phyloP scores from a whole-genome alignment of 78 protist genomes.

The Dictyostelium brefeldianum region DNA sequence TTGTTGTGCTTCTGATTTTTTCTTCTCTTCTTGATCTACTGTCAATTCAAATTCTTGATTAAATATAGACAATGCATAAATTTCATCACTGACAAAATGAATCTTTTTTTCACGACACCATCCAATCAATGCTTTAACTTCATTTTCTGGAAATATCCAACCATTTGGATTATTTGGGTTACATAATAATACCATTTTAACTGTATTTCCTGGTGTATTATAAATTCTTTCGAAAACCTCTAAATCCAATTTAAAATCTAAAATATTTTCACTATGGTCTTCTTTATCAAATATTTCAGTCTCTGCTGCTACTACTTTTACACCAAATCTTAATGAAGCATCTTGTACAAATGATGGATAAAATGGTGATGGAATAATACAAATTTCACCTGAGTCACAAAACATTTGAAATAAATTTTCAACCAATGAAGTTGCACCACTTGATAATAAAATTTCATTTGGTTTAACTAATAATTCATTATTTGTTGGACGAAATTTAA shows the following conservation, averaged over 20 bases:
- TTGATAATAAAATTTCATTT: slow-evolving; percentile 4
- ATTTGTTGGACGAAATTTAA: neutral
- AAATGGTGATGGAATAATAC: slow-evolving; percentile 70
- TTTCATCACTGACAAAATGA: slow-evolving; percentile 73
- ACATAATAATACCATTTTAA: slow-evolving; percentile 52
- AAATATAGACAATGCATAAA: slow-evolving; percentile 69
- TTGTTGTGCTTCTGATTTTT: too few species aligned
- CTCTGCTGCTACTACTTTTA: slow-evolving; percentile 13
- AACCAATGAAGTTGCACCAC: slow-evolving; percentile 40
- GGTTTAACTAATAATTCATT: neutral
- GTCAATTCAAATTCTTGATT: neutral
- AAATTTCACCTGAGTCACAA: slow-evolving; percentile 22
- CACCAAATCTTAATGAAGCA: slow-evolving; percentile 18
- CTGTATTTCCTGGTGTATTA: neutral
- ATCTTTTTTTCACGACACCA: slow-evolving; percentile 23
- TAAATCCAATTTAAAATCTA: neutral
- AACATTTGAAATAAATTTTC: slow-evolving; percentile 30
- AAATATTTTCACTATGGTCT: neutral
- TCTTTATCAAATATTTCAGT: neutral
- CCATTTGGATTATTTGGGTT: slow-evolving; percentile 81
- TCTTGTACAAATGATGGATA: slow-evolving; percentile 53
- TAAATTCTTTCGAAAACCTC: slow-evolving; percentile 19
- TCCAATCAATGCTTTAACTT: neutral
- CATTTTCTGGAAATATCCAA: neutral
- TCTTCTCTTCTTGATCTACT: neutral